Percentiles rank a stretch among this genome's conserved stretches.
Conservation (phyloP, 371 early-diverging fungal species). For the Dichotomocladium elegans region DNA sequence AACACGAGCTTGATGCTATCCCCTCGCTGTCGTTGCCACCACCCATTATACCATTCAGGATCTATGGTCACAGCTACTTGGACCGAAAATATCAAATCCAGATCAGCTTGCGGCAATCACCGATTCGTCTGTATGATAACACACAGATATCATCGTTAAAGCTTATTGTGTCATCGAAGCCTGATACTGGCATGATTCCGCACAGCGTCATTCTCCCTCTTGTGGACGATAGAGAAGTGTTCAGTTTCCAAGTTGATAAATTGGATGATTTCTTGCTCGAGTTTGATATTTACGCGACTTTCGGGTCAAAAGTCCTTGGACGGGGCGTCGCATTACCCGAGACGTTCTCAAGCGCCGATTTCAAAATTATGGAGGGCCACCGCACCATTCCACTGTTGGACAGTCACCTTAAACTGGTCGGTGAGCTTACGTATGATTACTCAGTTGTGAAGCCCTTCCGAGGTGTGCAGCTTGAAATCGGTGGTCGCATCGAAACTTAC, state of each 20-base stretch:
- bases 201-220: slow-evolving; percentile 89
- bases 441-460: slow-evolving; percentile 83
- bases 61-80: slow-evolving; percentile 93
- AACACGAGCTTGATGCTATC: slow-evolving; percentile 68
- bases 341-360: slow-evolving; percentile 49
- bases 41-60: slow-evolving; percentile 94
- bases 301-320: slow-evolving; percentile 92
- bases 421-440: slow-evolving; percentile 82
- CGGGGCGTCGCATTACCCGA: slow-evolving; percentile 78
- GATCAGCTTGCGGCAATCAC: slow-evolving; percentile 59
- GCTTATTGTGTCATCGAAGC: slow-evolving; percentile 62
- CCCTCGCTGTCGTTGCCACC: slow-evolving; percentile 91
- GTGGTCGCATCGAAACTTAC: slow-evolving; percentile 92
- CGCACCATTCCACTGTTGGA: slow-evolving; percentile 77
- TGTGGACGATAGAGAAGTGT: slow-evolving; percentile 74
- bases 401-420: slow-evolving; percentile 83
- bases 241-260: slow-evolving; percentile 80
- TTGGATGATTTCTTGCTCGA: slow-evolving; percentile 76
- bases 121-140: slow-evolving; percentile 64
- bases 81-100: slow-evolving; percentile 83
- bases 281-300: slow-evolving; percentile 91
- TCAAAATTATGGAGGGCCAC: slow-evolving; percentile 39
- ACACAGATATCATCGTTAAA: slow-evolving; percentile 63
- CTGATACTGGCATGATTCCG: slow-evolving; percentile 85
- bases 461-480: slow-evolving; percentile 84